These are phyloP conservation scores for Jatropha podagrica DNA, from an alignment of 441 rosid genomes.

Conservation along the genomic window DNA sequence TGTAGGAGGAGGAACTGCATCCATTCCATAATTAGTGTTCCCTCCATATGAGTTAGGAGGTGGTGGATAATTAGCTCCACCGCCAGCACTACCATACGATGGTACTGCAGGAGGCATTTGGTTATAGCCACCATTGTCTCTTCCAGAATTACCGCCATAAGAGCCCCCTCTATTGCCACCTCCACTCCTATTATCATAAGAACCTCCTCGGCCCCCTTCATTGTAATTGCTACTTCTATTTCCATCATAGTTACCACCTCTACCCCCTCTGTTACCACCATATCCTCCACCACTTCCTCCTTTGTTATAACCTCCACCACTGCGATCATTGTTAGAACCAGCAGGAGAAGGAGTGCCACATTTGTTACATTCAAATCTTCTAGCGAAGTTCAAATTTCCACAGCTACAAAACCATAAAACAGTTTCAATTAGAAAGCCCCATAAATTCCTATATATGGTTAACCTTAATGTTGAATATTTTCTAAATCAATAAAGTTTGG, in stretches of 20 bases:
- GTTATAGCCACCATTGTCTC: slow-evolving; percentile 63
- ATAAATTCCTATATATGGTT: slow-evolving; percentile 2
- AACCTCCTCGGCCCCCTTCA: slow-evolving; percentile 48
- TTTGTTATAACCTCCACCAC: slow-evolving; percentile 47
- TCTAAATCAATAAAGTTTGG: too few species aligned
- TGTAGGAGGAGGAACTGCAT: slow-evolving; percentile 83
- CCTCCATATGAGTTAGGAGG: slow-evolving; percentile 55
- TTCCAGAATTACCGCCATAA: slow-evolving; percentile 62
- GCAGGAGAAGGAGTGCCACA: slow-evolving; percentile 82
- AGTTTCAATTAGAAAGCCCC: neutral
- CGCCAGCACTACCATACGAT: slow-evolving; percentile 60
- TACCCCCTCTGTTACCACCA: slow-evolving; percentile 50
- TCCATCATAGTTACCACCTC: slow-evolving; percentile 57
- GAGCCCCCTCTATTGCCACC: slow-evolving; percentile 40
- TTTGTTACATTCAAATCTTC: slow-evolving; percentile 94
- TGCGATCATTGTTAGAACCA: slow-evolving; percentile 57
- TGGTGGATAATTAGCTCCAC: slow-evolving; percentile 55
- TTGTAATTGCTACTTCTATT: slow-evolving; percentile 46
- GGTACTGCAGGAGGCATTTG: slow-evolving; percentile 67
- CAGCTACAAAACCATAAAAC: slow-evolving; percentile 58
- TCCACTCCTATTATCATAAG: slow-evolving; percentile 46
- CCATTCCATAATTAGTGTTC: slow-evolving; percentile 56
- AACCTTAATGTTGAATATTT: too few species aligned
- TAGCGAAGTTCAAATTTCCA: slow-evolving; percentile 93
- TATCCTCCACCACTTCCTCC: slow-evolving; percentile 57